Evolutionary conservation across 2,329 filamentous ascomycete species (phyloP).

Genomic region (Ceratocystis ficicola): DNA sequence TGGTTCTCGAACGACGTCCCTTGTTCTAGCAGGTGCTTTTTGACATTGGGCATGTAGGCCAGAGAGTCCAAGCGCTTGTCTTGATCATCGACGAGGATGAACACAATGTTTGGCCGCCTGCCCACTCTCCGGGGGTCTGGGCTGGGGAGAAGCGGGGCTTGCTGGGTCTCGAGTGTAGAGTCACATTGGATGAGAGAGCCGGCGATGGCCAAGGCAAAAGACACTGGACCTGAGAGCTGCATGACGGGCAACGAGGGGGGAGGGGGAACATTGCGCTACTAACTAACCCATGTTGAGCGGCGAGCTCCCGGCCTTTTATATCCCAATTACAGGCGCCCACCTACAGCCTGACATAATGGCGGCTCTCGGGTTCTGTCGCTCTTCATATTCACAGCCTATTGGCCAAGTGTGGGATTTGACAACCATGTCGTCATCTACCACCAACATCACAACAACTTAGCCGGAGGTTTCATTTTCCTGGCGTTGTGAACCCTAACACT

Average conservation of each 20-base stretch:
- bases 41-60: slow-evolving; percentile 44
- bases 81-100: slow-evolving; percentile 56
- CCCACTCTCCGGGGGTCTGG: not conserved
- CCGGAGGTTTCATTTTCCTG: not conserved
- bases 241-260: not conserved
- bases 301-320: not conserved
- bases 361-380: not conserved
- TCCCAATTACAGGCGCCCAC: no score
- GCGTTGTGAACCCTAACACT: not conserved
- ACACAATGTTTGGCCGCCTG: slow-evolving; percentile 44
- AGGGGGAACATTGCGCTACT: not conserved
- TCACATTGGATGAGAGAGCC: not conserved
- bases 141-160: not conserved
- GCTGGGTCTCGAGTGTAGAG: not conserved
- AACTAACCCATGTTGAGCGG: no score
- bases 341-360: not conserved
- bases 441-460: slow-evolving; percentile 8
- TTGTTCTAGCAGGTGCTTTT: slow-evolving; percentile 42
- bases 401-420: not conserved
- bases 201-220: not conserved
- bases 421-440: not conserved
- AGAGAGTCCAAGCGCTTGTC: slow-evolving; percentile 50
- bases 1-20: slow-evolving; percentile 49
- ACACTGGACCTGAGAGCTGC: not conserved
- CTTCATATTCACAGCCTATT: not conserved